Conservation (phyloP, 2,329 filamentous ascomycete genomes). For the Microdochium bolleyi region DNA sequence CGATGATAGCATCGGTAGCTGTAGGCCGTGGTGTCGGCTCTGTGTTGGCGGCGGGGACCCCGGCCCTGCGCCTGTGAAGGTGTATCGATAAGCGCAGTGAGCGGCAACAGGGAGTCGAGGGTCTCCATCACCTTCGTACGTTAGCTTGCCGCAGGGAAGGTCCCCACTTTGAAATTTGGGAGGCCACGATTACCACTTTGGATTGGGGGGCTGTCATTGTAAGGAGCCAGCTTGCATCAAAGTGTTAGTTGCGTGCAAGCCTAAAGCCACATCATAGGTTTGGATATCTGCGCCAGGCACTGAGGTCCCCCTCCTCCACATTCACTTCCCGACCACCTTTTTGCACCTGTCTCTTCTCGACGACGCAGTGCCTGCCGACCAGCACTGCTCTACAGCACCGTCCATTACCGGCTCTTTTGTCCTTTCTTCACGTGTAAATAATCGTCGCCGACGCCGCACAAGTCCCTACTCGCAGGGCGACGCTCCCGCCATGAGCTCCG, state of each 20-base stretch:
- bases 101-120: background rate
- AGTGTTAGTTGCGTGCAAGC: background rate
- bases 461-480: conserved; percentile 18
- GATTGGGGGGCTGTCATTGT: background rate
- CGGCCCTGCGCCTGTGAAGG: too few species aligned
- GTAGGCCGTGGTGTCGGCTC: too few species aligned
- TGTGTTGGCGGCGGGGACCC: too few species aligned
- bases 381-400: too few species aligned
- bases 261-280: background rate
- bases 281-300: background rate
- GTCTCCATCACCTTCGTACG: background rate
- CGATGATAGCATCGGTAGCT: too few species aligned
- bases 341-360: background rate
- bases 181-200: conserved; percentile 4
- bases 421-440: conserved; percentile 2
- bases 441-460: conserved; percentile 3
- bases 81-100: background rate
- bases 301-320: background rate
- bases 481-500: conserved; percentile 67
- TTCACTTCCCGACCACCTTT: background rate
- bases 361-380: background rate
- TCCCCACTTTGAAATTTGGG: conserved; percentile 1
- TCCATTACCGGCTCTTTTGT: conserved; percentile 2
- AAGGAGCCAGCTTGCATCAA: conserved; percentile 2
- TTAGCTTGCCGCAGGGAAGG: background rate